Conservation (phyloP, 2,329 filamentous ascomycete species). For the Diaporthe australafricana region DNA sequence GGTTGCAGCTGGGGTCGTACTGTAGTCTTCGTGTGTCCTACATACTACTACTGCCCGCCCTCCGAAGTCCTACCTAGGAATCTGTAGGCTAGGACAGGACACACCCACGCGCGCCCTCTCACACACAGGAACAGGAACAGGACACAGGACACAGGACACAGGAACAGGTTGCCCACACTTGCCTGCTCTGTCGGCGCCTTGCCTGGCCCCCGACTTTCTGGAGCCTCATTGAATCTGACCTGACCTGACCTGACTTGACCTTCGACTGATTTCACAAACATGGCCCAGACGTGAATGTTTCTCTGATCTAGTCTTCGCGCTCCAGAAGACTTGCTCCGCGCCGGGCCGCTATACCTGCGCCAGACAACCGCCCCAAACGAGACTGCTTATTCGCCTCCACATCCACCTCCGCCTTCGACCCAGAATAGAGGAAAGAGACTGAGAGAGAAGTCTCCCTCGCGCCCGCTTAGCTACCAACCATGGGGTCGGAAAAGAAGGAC, state of each 20-base stretch:
- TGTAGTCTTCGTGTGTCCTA: conserved; percentile 20
- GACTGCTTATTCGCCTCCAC: neutral
- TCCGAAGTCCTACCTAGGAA: conserved; percentile 24
- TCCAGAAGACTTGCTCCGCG: conserved; percentile 4
- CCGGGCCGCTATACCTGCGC: neutral
- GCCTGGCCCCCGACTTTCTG: conserved; percentile 14
- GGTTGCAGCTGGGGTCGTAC: conserved; percentile 24
- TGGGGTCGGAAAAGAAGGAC: conserved; percentile 34
- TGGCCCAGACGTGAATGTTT: conserved; percentile 1
- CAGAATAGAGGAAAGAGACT: neutral
- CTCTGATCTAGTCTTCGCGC: conserved; percentile 16
- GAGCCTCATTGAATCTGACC: conserved; percentile 19
- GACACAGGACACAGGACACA: conserved; percentile 1
- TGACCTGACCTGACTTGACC: neutral
- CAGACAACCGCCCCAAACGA: neutral
- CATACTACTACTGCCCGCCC: neutral
- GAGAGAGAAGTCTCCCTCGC: neutral
- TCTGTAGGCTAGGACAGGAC: conserved; percentile 7
- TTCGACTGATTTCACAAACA: conserved; percentile 14
- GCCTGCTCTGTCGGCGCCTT: conserved; percentile 18
- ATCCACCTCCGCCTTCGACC: neutral
- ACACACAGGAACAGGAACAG: conserved; percentile 1
- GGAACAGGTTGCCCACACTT: conserved; percentile 15
- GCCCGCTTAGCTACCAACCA: neutral
- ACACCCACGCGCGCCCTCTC: neutral